A percentile compares a stretch with the other conserved stretches of the same genome.
These are phyloP conservation scores for Schoenoplectus tabernaemontani DNA, from an alignment of 202 grass and related monocot genomes.

Conservation along the genomic window DNA sequence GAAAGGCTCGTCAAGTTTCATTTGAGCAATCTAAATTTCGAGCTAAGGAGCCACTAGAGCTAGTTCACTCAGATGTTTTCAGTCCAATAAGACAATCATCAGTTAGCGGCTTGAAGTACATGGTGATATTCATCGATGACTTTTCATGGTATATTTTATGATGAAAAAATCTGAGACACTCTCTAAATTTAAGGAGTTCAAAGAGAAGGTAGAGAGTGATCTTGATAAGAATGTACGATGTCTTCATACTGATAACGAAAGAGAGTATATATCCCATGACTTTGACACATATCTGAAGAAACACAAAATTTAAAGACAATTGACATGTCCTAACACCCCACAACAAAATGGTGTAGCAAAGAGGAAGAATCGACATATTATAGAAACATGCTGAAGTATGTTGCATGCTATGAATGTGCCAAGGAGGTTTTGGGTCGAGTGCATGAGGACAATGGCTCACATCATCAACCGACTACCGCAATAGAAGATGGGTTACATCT, in stretches of 20 bases:
- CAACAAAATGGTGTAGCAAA: not conserved
- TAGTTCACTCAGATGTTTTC: too few relatives aligned
- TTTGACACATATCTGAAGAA: not conserved
- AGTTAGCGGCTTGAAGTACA: too few relatives aligned
- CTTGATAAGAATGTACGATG: not conserved
- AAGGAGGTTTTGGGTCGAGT: slow-evolving; percentile 11
- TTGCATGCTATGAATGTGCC: slow-evolving; percentile 21
- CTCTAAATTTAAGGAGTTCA: not conserved
- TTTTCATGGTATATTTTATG: not conserved
- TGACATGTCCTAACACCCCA: not conserved
- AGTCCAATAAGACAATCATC: too few relatives aligned
- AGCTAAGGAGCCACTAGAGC: too few relatives aligned
- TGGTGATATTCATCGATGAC: not conserved
- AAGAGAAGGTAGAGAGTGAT: not conserved
- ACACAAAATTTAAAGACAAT: not conserved
- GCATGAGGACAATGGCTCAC: slow-evolving; percentile 3
- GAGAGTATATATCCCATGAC: not conserved
- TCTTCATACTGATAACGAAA: not conserved
- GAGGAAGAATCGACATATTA: not conserved
- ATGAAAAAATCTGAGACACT: too few relatives aligned
- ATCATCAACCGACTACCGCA: slow-evolving; percentile 10
- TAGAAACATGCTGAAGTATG: not conserved
- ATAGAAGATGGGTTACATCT: not conserved
- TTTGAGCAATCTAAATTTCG: too few relatives aligned
- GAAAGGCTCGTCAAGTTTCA: too few relatives aligned